Conservation (phyloP, 768 basidiomycete genomes). For the Pleurotus djamor region DNA sequence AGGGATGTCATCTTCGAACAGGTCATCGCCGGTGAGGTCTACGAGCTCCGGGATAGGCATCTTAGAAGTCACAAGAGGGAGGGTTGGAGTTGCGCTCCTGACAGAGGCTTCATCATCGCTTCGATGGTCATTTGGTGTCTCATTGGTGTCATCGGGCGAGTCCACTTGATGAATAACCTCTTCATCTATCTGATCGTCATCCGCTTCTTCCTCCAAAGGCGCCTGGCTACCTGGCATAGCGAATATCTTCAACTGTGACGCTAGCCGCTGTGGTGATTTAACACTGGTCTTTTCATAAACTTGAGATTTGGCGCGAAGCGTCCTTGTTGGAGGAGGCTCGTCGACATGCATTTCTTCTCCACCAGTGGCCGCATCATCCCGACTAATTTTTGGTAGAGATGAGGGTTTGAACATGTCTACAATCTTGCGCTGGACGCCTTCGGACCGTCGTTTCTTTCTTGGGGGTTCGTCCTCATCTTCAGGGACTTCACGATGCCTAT, state of each 20-base stretch:
- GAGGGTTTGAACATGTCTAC: neutral
- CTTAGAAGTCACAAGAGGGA: neutral
- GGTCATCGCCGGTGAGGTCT: constrained; percentile 14
- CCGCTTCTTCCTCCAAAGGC: constrained; percentile 16
- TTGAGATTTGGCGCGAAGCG: neutral
- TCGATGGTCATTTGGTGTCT: too few relatives aligned
- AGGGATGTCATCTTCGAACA: constrained; percentile 1
- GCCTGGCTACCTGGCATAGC: neutral
- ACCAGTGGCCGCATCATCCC: neutral
- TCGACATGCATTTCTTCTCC: neutral
- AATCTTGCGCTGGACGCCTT: constrained; percentile 4
- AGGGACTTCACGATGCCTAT: constrained; percentile 8
- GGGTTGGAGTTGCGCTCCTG: neutral
- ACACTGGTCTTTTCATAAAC: neutral
- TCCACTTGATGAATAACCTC: too few relatives aligned
- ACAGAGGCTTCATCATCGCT: constrained; percentile 2
- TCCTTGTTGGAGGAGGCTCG: neutral
- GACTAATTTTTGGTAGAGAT: neutral
- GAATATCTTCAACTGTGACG: neutral
- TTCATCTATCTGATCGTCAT: constrained; percentile 2
- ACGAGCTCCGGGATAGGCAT: constrained; percentile 15
- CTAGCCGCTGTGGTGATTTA: neutral
- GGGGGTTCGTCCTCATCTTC: constrained; percentile 17
- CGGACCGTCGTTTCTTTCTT: constrained; percentile 33
- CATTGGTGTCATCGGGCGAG: too few relatives aligned